Conservation (phyloP, 441 rosid species). For the Adansonia grandidieri region DNA sequence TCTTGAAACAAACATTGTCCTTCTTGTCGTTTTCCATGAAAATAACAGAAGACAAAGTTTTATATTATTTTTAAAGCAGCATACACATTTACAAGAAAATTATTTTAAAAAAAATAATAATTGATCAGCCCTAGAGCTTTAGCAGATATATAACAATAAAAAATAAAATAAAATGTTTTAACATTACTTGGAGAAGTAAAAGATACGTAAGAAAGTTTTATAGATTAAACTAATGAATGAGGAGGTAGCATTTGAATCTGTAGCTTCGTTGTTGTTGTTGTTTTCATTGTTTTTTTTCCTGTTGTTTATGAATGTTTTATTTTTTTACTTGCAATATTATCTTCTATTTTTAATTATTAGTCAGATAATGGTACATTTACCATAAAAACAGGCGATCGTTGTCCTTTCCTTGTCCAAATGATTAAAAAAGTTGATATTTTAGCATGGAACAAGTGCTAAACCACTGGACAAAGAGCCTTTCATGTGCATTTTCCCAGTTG, state of each 20-base stretch:
- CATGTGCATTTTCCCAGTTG: constrained; percentile 40
- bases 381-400: constrained; percentile 28
- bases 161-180: constrained; percentile 20
- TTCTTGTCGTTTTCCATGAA: constrained; percentile 29
- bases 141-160: no score
- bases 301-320: neutral
- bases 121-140: no score
- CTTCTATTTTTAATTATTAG: constrained; percentile 22
- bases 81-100: no score
- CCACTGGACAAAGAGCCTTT: constrained; percentile 30
- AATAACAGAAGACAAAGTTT: constrained; percentile 22
- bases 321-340: constrained; percentile 18
- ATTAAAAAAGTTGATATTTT: neutral
- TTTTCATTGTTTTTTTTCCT: neutral
- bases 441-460: constrained; percentile 26
- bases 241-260: neutral
- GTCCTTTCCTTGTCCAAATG: constrained; percentile 25
- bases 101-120: no score
- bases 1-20: no score
- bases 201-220: no score
- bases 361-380: constrained; percentile 36
- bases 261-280: no score
- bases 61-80: no score
- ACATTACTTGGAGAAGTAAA: no score
- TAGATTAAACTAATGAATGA: neutral